Base-by-base conservation (phyloP, 164 flowering plant genomes). In the Umbilicus rupestris region DNA sequence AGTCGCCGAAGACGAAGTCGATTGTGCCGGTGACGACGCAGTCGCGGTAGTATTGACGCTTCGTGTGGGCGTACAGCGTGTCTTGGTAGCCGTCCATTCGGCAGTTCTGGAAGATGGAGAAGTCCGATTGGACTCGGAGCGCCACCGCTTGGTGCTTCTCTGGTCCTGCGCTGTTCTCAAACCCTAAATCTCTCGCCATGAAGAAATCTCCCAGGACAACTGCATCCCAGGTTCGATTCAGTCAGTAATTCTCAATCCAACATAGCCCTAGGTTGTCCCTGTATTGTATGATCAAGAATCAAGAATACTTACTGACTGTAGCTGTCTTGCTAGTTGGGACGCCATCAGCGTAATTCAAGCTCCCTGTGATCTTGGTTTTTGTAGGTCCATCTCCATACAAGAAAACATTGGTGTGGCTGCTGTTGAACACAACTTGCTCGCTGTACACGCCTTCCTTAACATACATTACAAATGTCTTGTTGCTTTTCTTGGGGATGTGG, bases 341-440 rank as follows among this genome's bases (percentile, higher is more conserved):
- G 0, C 96, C 96, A 47, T 81, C 87, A 2, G 71, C 69, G 44
- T 50, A 82, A 79, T 77, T 85, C 74, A 63, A 65, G 72, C 68
- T 79, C 3, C 91, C 93, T n/a, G 91, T 81, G 74, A 93, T 81
- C 69, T 35, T 82, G 5, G 98, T 86, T 76, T 78, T 81, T 7
- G 80, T 76, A 1, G 92, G 87, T 10, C 98, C 98, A 58, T 93
- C 98, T 5, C 98, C 97, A 19, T 85, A 66, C 62, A 90, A 28
- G 73, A 83, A 71, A 12, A 93, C 81, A 67, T 87, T 52, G 55
- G 71, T 71, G 81, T 74, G 78, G 30, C 19, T 62, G 64, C 73
- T 76, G 9, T 67, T 68, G 20, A 93, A 9, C 3, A 11, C 10
- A 8, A 93, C 80, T 4, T 72, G 42, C 74, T 94, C 98, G 16